Conservation (phyloP, 768 basidiomycete genomes). For the Phaeotremella skinneri region DNA sequence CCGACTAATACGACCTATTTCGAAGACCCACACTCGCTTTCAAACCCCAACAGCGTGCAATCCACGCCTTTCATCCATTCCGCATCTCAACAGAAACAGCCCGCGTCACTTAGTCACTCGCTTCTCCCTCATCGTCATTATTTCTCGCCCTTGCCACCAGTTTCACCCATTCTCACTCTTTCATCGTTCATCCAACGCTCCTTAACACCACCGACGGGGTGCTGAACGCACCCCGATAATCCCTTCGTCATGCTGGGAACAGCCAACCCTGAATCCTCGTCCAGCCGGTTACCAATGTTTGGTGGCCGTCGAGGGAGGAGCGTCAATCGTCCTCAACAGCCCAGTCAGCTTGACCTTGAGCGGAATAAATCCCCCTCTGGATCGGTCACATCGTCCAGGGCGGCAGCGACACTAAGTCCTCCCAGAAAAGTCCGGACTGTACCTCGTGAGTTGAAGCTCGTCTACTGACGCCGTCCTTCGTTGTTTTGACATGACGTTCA, state of each 20-base stretch:
- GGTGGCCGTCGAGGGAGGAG: neutral
- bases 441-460: conserved; percentile 33
- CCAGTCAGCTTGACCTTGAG: neutral
- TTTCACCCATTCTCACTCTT: no score
- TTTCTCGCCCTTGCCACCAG: no score
- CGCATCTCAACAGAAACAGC: no score
- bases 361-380: neutral
- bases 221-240: neutral
- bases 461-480: neutral
- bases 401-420: neutral
- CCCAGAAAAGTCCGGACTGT: conserved; percentile 34
- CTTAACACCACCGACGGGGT: no score
- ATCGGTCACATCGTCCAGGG: neutral
- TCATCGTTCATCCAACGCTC: no score
- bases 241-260: neutral
- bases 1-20: no score
- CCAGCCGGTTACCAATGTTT: neutral
- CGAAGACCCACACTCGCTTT: no score
- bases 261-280: neutral
- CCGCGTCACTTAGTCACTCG: no score
- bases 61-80: no score
- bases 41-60: no score
- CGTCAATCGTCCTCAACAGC: neutral
- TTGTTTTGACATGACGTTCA: neutral
- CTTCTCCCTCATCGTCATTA: no score